Evolutionary conservation across 2,329 filamentous ascomycete species (phyloP), one percentile per base, ranked within the genome.

Genomic region (Tolypocladium inflatum): DNA sequence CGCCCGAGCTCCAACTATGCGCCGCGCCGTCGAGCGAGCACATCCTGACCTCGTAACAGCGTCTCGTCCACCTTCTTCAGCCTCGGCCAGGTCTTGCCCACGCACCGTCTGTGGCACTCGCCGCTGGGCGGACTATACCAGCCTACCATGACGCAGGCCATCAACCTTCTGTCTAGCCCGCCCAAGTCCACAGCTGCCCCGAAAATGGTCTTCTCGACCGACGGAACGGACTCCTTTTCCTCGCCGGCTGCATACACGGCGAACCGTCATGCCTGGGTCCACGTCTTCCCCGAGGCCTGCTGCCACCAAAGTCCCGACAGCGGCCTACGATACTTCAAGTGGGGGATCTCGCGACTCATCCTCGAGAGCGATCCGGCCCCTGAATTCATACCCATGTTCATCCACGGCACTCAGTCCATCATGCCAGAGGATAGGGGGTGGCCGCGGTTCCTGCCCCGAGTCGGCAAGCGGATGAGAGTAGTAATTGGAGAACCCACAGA

Each of bases 271-370:
- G 84, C 85, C 51, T 99, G 94, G 94, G 78, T 99, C 4, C 94
- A 99, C 72, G 88, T 97, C 57, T 97, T 97, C 72, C 94, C 94
- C 15, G 94, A 99, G 74, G 94, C 91, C 54, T 91, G 89, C 72
- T 91, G 96, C 52, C 92, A 97, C 73, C 94, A 99, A 74, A 86
- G 91, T 63, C 82, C 88, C 1, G 78, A 85, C 48, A 85, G 86
- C 65, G 84, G 87, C 9, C 87, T 97, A 79, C 88, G 94, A 37
- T 99, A 99, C 75, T 97, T 97, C 83, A 97, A 96, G 77, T 99
- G 94, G 94, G 94, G 94, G 1, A 80, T 97, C 2, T 91, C 93
- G 8, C 85, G 94, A 2, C 80, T 97, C 59, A 94, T 99, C 59
- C 83, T 99, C 53, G 94, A 99, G 73, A 84, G 88, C 53, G 89